These are phyloP conservation scores for Hymenoscyphus salicellus DNA, from an alignment of 2,329 filamentous ascomycete species.

Conservation along the genomic window DNA sequence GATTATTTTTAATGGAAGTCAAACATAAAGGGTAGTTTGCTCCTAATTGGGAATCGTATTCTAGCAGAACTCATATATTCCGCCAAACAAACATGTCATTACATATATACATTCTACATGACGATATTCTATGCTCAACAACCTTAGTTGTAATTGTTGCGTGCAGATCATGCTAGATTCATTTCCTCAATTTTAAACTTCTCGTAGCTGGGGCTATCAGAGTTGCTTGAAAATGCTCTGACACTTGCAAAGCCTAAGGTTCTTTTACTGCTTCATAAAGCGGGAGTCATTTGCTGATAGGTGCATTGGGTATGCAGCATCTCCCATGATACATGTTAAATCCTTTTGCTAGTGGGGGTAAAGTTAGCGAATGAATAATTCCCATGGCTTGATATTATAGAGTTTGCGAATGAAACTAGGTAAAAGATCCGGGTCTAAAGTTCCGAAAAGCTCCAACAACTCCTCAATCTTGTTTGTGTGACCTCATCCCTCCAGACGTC, in stretches of 20 bases:
- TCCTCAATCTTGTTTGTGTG: slow-evolving; percentile 48
- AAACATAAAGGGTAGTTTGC: neutral
- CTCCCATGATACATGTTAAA: slow-evolving; percentile 57
- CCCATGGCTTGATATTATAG: slow-evolving; percentile 34
- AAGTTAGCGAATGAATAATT: slow-evolving; percentile 46
- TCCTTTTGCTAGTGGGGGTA: slow-evolving; percentile 55
- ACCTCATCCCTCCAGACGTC: slow-evolving; percentile 30
- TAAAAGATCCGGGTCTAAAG: slow-evolving; percentile 47
- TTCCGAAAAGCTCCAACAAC: slow-evolving; percentile 57
- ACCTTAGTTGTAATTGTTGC: slow-evolving; percentile 46
- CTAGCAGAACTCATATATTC: neutral
- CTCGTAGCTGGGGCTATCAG: slow-evolving; percentile 53
- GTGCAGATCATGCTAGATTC: slow-evolving; percentile 65
- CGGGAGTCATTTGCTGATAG: slow-evolving; percentile 45
- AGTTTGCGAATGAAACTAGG: slow-evolving; percentile 28
- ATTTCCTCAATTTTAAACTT: slow-evolving; percentile 68
- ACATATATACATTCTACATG: neutral
- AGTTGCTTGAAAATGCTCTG: slow-evolving; percentile 62
- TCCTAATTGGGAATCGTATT: too few relatives aligned
- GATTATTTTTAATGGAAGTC: too few relatives aligned
- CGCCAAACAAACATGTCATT: neutral
- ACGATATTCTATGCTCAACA: neutral
- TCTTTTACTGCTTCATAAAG: slow-evolving; percentile 53
- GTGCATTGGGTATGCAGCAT: slow-evolving; percentile 64
- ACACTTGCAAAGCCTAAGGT: slow-evolving; percentile 54